Evolutionary conservation across 345 rosid genomes (phyloP), one percentile per base, ranked within the genome.

Genomic region (Kandelia obovata): DNA sequence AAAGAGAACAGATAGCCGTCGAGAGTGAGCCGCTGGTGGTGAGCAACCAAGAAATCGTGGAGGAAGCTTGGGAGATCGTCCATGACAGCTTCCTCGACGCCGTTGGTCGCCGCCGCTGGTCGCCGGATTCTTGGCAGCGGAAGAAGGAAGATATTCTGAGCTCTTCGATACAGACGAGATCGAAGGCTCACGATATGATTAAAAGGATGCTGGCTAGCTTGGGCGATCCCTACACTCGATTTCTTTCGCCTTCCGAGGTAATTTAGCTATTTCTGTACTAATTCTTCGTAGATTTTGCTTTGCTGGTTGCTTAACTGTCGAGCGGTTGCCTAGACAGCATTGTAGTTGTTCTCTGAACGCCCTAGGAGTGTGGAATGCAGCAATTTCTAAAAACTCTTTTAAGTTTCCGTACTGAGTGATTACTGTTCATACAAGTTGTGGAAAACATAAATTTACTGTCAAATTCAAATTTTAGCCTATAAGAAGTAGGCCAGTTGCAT

Each of bases 1-100:
- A 13, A 39, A 70, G 65, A 65, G 75, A 30, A 23, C 87, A 74
- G 27, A 72, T 68, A 5, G 15, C 60, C 20, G 73, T 47, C 58
- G 74, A 68, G 60, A 58, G 26, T 2, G 82, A 55, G 67, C 70
- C 83, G 72, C 77, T 71, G 31, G 73, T 71, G 32, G 84, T 83
- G 46, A 85, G 84, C 13, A 83, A 94, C 30, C 86, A 88, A 71
- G 85, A 74, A 62, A 81, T 91, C 64, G 95, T 91, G 39, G 88
- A 88, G 81, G 97, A 94, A 81, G 98, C 97, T 71, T 94, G 98
- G 98, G 84, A 88, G 83, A 86, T 94, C 28, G 89, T 91, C 30
- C 88, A 89, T 62, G 96, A 84, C 6, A 83, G 89, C 70, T 94
- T 87, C 65, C 85, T 89, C 5, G 83, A 84, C 2, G 23, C 83